A percentile compares a stretch with the other conserved stretches of the same genome.
phyloP scores from a whole-genome alignment of 129 eudicot genomes.

The Silybum marianum region DNA sequence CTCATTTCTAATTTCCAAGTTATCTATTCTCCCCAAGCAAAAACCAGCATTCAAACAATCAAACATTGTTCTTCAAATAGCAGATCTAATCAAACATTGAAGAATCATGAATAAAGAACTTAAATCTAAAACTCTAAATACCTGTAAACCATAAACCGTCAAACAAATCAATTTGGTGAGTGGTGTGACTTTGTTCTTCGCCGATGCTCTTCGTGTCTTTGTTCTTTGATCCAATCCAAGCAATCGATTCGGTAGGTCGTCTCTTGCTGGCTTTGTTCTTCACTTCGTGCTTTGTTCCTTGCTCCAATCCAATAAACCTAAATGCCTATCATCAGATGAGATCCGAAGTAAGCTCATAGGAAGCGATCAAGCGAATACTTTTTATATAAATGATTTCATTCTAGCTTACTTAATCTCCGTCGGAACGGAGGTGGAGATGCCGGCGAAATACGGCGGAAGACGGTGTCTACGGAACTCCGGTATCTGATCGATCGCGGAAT shows the following conservation, averaged over 20 bases:
- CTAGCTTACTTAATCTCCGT: neutral
- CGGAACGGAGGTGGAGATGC: neutral
- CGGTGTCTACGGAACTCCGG: neutral
- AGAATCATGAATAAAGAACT: neutral
- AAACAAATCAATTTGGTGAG: neutral
- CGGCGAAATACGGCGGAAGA: neutral
- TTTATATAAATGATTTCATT: neutral
- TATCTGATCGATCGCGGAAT: neutral
- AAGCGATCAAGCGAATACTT: neutral
- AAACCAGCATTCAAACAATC: neutral
- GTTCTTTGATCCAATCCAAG: neutral
- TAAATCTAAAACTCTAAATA: neutral
- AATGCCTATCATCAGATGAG: neutral
- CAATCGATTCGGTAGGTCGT: neutral
- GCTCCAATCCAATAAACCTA: neutral
- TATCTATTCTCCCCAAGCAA: neutral
- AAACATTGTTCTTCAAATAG: neutral
- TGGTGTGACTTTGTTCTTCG: neutral
- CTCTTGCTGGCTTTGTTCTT: neutral
- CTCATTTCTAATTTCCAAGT: neutral
- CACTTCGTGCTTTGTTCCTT: neutral
- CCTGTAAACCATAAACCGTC: neutral
- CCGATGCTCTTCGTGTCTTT: neutral
- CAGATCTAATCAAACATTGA: neutral
- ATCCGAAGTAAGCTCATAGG: neutral